Conservation (phyloP, 345 rosid genomes). For the Citrus trifoliata region DNA sequence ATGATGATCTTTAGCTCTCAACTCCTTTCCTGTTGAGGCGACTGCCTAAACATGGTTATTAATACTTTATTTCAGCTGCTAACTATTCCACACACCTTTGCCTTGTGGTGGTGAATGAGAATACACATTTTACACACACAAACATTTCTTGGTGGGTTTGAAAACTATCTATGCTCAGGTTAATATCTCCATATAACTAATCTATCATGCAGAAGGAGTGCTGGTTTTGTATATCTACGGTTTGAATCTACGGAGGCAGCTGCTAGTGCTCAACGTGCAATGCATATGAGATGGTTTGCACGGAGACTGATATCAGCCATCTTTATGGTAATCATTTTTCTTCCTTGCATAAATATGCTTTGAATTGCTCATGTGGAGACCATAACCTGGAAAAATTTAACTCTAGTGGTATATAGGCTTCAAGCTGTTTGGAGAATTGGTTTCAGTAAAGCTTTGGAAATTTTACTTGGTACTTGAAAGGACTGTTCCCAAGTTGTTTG, state of each 20-base stretch:
- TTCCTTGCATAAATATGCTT: not conserved
- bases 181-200: not conserved
- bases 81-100: not conserved
- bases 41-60: not conserved
- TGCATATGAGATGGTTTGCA: constrained; percentile 98
- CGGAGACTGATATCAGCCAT: constrained; percentile 72
- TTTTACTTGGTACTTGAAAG: not conserved
- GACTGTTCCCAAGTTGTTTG: not conserved
- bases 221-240: constrained; percentile 73
- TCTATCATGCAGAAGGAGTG: constrained; percentile 53
- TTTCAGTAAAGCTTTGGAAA: not conserved
- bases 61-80: not conserved
- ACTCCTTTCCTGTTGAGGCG: not conserved
- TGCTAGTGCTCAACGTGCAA: constrained; percentile 64
- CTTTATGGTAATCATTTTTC: constrained; percentile 54
- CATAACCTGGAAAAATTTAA: not conserved
- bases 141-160: not conserved
- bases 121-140: not conserved
- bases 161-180: not conserved
- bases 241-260: constrained; percentile 65
- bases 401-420: not conserved
- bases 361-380: not conserved
- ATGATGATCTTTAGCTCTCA: not conserved
- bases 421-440: not conserved
- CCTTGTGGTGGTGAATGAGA: not conserved